These are phyloP conservation scores for Penicillium capsulatum DNA, from an alignment of 2,329 filamentous ascomycete species.

Conservation along the genomic window DNA sequence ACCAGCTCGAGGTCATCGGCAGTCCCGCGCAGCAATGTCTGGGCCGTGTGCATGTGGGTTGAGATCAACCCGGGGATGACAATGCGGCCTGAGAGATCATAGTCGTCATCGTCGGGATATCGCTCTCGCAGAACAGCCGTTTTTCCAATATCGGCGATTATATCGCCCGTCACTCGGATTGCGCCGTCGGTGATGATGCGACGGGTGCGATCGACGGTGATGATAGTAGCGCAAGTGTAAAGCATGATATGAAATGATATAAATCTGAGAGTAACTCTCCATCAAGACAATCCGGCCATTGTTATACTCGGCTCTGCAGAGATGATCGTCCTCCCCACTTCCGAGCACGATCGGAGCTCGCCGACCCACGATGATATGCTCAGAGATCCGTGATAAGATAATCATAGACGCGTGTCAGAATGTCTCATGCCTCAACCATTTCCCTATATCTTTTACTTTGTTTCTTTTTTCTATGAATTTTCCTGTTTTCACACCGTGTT, in stretches of 20 bases:
- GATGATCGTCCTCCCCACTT: background rate
- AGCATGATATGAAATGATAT: slow-evolving; percentile 31
- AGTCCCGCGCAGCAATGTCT: slow-evolving; percentile 46
- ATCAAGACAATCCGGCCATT: too few relatives aligned
- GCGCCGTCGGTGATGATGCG: slow-evolving; percentile 48
- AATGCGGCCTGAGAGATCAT: slow-evolving; percentile 41
- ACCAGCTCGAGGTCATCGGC: slow-evolving; percentile 51
- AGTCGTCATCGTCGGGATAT: slow-evolving; percentile 30
- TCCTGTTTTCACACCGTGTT: too few relatives aligned
- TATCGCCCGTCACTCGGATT: slow-evolving; percentile 39
- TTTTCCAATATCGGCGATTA: slow-evolving; percentile 46
- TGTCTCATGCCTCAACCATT: too few relatives aligned
- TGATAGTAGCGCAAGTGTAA: slow-evolving; percentile 50
- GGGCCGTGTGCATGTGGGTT: slow-evolving; percentile 50
- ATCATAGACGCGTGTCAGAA: background rate
- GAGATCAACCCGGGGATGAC: slow-evolving; percentile 50
- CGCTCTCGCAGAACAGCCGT: slow-evolving; percentile 29
- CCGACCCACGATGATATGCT: slow-evolving; percentile 3
- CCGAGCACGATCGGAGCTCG: slow-evolving; percentile 2
- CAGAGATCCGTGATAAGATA: background rate
- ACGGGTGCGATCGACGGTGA: slow-evolving; percentile 47
- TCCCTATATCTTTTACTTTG: too few relatives aligned
- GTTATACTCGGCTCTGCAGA: too few relatives aligned
- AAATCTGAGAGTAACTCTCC: too few relatives aligned
- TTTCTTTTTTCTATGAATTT: too few relatives aligned